Percentiles rank a stretch among this genome's conserved stretches.
phyloP scores from a whole-genome alignment of 2,329 filamentous ascomycete genomes.

The Penicillium sp. region DNA sequence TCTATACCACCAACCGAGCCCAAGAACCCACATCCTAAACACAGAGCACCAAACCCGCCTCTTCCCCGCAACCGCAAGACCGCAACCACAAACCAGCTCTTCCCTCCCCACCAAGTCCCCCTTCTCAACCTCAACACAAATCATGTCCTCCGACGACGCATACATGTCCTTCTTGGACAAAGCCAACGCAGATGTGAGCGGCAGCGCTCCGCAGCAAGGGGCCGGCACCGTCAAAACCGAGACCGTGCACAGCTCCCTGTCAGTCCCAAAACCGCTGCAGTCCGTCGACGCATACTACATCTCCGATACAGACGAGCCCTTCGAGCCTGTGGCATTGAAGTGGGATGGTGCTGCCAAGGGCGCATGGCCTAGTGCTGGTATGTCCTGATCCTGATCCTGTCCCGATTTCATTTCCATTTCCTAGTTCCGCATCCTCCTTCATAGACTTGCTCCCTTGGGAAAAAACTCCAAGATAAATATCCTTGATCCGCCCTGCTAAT shows the following conservation, averaged over 20 bases:
- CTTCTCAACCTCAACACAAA: conserved; percentile 22
- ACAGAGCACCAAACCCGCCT: neutral
- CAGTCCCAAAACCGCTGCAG: conserved; percentile 61
- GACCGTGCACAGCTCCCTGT: conserved; percentile 50
- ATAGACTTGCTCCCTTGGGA: neutral
- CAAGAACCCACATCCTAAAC: neutral
- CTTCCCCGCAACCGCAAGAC: conserved; percentile 13
- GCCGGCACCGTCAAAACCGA: conserved; percentile 33
- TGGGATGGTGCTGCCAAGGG: conserved; percentile 46
- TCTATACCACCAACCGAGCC: neutral
- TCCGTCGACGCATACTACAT: conserved; percentile 65
- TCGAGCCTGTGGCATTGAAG: conserved; percentile 70
- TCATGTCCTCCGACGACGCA: conserved; percentile 67
- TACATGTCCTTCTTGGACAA: conserved; percentile 85
- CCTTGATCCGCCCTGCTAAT: conserved; percentile 13
- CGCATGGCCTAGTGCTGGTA: conserved; percentile 39
- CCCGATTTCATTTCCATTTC: neutral
- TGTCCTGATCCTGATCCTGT: conserved; percentile 1
- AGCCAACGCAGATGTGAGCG: conserved; percentile 68
- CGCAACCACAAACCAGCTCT: neutral
- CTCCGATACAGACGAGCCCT: conserved; percentile 83
- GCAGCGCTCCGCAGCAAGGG: conserved; percentile 26
- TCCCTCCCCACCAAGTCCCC: conserved; percentile 6
- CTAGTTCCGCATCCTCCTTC: neutral
- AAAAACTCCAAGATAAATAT: neutral